Evolutionary conservation across 805 yeast species (phyloP), one percentile per base, ranked within the genome.

Genomic region (Ogataea populi-albae): DNA sequence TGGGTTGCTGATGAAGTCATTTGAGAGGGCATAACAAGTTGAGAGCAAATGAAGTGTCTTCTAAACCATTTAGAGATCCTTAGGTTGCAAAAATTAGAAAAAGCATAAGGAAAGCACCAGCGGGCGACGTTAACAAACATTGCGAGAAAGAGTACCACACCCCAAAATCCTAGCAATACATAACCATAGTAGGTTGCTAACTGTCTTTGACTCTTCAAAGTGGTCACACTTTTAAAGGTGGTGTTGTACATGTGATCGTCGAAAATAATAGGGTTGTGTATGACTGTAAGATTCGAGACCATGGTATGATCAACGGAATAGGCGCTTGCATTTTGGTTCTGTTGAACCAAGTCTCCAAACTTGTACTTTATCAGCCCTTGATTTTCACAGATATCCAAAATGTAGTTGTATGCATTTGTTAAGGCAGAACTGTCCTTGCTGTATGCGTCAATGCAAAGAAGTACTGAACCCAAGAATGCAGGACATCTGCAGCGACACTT

Each of bases 21-120:
- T 14, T 32, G 32, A 12, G 38, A 32, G 3, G 59, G 57, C 27
- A 40, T 43, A 15, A 61, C 42, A 8, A 62, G 34, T 29, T 61
- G 62, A 1, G 67, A 59, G 28, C 57, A 54, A 11, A 58, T 46
- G 14, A 64, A 40, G 44, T 62, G 64, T 7, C 57, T 45, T 37
- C 61, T 46, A 16, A 57, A 34, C 64, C 65, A 62, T 16, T 52
- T 45, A 2, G 51, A 38, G 17, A 50, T 23, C 16, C 27, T 46
- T 4, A 40, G 41, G 17, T 50, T 50, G 21, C 53, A 48, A 6
- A 54, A 23, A 15, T 37, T 46, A 29, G 53, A 47, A 17, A 50
- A 47, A 12, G 47, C 38, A 29, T 49, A 46, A 0, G 71, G 71
- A 16, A 52, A 47, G 28, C 65, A 57, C 69, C 71, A 65, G 12